These are phyloP conservation scores for Guyanaporus albipodus DNA, from an alignment of 768 basidiomycete species.

Conservation along the genomic window DNA sequence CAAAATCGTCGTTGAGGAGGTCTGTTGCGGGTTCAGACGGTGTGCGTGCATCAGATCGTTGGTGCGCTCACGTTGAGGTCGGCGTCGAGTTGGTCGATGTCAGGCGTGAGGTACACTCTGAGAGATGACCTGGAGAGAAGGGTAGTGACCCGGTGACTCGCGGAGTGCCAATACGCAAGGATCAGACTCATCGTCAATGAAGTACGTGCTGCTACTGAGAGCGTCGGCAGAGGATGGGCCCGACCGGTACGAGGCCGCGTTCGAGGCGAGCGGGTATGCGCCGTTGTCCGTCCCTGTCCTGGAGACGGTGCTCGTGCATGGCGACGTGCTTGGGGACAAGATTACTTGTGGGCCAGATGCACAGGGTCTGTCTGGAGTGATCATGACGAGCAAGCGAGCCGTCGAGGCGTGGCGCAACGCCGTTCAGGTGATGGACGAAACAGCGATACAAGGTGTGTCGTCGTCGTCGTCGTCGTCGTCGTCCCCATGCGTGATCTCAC, in stretches of 20 bases:
- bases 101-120: constrained; percentile 13
- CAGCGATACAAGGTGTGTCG: constrained; percentile 15
- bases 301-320: constrained; percentile 57
- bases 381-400: constrained; percentile 76
- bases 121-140: constrained; percentile 14
- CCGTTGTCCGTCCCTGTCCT: constrained; percentile 67
- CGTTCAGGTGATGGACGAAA: constrained; percentile 13
- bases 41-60: too few relatives aligned
- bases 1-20: constrained; percentile 21
- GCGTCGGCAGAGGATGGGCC: constrained; percentile 29
- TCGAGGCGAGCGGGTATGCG: constrained; percentile 45
- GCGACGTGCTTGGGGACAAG: constrained; percentile 40
- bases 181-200: constrained; percentile 10
- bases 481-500: not conserved
- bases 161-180: constrained; percentile 5
- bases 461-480: not conserved
- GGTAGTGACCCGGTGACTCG: constrained; percentile 9
- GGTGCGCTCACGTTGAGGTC: constrained; percentile 13
- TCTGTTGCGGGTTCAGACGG: constrained; percentile 3
- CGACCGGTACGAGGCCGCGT: constrained; percentile 59
- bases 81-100: constrained; percentile 17
- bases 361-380: constrained; percentile 49
- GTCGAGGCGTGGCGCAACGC: constrained; percentile 66
- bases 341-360: constrained; percentile 37
- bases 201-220: constrained; percentile 41